Base-by-base conservation (phyloP, 2,329 filamentous ascomycete genomes). In the Cadophora sp. region DNA sequence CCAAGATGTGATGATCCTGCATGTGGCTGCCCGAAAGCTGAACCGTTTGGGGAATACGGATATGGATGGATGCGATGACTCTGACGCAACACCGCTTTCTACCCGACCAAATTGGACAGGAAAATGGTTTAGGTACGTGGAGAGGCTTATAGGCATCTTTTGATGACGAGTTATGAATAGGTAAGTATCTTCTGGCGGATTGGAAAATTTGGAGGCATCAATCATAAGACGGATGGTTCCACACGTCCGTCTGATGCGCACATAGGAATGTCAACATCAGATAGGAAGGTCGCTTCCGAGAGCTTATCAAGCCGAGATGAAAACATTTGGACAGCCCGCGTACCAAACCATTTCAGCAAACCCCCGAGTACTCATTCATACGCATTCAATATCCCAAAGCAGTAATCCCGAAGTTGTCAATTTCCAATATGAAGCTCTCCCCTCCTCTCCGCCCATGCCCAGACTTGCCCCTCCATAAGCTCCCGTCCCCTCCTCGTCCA, bases 41-140 rank as follows among this genome's bases (percentile, higher is more conserved):
- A 27, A 19, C 55, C 31, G 55, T 22, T 37, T 58, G 31, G 26
- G 55, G 55, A 58, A 59, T 59, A 43, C 34, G 56, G 43, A 7
- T 22, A 8, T 8, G 37, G 14, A 9, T 4, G 14, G 14, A 48
- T 7, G 43, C 43, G 43, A 48, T 3, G 43, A 48, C 43, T n/a
- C 22, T n/a, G 43, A 48, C 43, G 7, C 19, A 22, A 8, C 7
- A 37, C 34, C 34, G 14, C 14, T 37, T 37, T 37, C 34, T 37
- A 4, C 9, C 34, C 2, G 3, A 9, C 9, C 9, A 12, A 37
- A 37, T 37, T 9, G 7, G 31, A 5, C 9, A 9, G 31, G 9
- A 9, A 34, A 34, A 34, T 5, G 9, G 31, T 5, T 5, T 9
- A 37, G 34, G 34, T 12, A 37, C n/a, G n/a, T n/a, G n/a, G n/a